Conservation (phyloP, 495 filamentous ascomycete species). For the Aspergillus nanangensis region DNA sequence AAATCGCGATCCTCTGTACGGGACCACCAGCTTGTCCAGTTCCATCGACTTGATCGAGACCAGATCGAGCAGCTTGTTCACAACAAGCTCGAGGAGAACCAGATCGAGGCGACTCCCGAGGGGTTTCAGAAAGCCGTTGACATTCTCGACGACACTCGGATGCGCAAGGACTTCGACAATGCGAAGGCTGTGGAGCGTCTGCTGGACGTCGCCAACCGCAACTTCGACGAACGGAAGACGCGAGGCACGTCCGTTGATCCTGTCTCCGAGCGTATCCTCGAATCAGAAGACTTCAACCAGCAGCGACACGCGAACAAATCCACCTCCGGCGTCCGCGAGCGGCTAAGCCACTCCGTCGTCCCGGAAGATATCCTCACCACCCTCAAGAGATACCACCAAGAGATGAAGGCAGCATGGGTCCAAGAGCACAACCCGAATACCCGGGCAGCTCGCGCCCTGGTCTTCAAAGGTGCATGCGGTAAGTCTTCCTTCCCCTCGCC, state of each 20-base stretch:
- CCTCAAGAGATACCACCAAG: constrained; percentile 13
- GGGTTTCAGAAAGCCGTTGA: constrained; percentile 15
- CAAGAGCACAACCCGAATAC: constrained; percentile 7
- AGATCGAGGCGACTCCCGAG: constrained; percentile 13
- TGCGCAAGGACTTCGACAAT: constrained; percentile 17
- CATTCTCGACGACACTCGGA: constrained; percentile 11
- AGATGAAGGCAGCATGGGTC: constrained; percentile 11
- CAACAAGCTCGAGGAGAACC: constrained; percentile 10
- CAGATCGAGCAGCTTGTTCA: constrained; percentile 15
- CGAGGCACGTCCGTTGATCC: not conserved
- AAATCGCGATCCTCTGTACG: not conserved
- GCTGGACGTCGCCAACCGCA: constrained; percentile 9
- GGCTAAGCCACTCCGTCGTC: constrained; percentile 12
- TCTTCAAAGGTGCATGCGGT: constrained; percentile 18
- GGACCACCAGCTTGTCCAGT: constrained; percentile 9
- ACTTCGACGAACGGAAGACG: constrained; percentile 12
- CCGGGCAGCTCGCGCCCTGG: constrained; percentile 7
- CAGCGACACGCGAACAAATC: constrained; percentile 3
- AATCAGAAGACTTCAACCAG: constrained; percentile 12
- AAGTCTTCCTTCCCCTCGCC: not conserved
- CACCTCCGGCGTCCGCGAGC: constrained; percentile 9
- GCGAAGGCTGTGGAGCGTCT: constrained; percentile 15
- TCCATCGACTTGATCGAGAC: constrained; percentile 9
- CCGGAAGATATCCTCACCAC: constrained; percentile 13
- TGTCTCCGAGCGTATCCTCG: constrained; percentile 7